Evolutionary conservation across 2,329 filamentous ascomycete genomes (phyloP), one percentile per base, ranked within the genome.

Genomic region (Paecilomyces fulvus): DNA sequence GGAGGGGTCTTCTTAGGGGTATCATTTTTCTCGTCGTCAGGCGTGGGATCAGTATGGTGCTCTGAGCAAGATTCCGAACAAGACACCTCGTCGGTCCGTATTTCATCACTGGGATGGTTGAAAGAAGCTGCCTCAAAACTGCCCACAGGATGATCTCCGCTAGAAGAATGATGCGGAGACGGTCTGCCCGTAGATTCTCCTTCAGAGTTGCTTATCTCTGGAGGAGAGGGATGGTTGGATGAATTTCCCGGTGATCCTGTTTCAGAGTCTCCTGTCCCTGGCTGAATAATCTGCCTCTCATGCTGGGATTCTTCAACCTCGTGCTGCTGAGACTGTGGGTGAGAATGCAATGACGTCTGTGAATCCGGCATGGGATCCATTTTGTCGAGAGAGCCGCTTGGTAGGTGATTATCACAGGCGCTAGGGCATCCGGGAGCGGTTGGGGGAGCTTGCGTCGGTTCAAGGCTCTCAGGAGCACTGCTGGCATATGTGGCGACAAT

Each of bases 401-500:
- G 12, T 21, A 12, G 7, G 6, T 2, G 21, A 49, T 8, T 28
- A 28, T 28, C 21, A 12, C 23, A 4, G 11, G 48, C 20, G 11
- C 7, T 49, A 9, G 48, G n/a, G 10, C 9, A 20, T n/a, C 23
- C 48, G 6, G 21, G 10, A 12, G 20, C 17, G 10, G 10, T 25
- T 20, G n/a, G n/a, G 12, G 10, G 25, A 48, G 49, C 10, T 48
- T 30, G 17, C 49, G 33, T 12, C 12, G 37, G 14, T n/a, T 33
- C 54, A 37, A 60, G 60, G 10, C 58, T 54, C 25, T 61, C 56
- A 52, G 54, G 61, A 21, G 61, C 65, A 55, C 64, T 59, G 37
- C 61, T 67, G 9, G 59, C 61, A 55, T 70, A 69, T 5, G 70
- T 73, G 52, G 71, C 69, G 25, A 65, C 54, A 30, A 73, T 64